Evolutionary conservation across 495 filamentous ascomycete genomes (phyloP), one percentile per base, ranked within the genome.

Genomic region (Saxispiralis lemnorum): DNA sequence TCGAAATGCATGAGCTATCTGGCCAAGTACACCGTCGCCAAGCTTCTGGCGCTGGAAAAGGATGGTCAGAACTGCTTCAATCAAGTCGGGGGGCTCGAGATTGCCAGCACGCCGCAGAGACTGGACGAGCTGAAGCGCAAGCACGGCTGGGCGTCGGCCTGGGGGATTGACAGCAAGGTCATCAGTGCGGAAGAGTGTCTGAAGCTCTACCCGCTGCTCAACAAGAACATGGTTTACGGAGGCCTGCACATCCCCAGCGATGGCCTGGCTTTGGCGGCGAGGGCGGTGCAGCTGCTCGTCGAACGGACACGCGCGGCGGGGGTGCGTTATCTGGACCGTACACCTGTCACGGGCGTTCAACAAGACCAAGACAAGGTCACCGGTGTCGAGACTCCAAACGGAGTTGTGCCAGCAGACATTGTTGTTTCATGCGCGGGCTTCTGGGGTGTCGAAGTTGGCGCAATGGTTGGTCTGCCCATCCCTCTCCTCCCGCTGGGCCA

Each of bases 371-470:
- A 51, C 30, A 52, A 52, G 11, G 65, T 70, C 16, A 70, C 66
- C 2, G 66, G 66, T 12, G 68, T 71, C 18, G 58, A 38, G 10
- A 67, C 61, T 1, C 57, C 62, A 6, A 45, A 40, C 6, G 65
- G 62, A 10, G 58, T 41, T 0, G 54, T 71, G n/a, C 44, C 61
- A 0, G 67, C 68, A 1, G 68, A 71, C 31, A 61, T 70, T 16
- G 54, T 71, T 20, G 51, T 70, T 17, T 69, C 67, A 14, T 71
- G 68, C 49, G 68, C 68, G 24, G 68, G 68, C 1, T 70, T 71
- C 58, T 71, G 68, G 68, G 68, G 68, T 6, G 68, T 70, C 1
- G 64, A 71, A 41, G 46, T 71, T 13, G 68, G 68, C 1, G 65
- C 62, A 0, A 69, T 71, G 68, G 63, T 64, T 38, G 67, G 61